A percentile compares a stretch with the other conserved stretches of the same genome.
These are phyloP conservation scores for Dictyostelium capitatum DNA, from an alignment of 78 protist genomes.

Conservation along the genomic window DNA sequence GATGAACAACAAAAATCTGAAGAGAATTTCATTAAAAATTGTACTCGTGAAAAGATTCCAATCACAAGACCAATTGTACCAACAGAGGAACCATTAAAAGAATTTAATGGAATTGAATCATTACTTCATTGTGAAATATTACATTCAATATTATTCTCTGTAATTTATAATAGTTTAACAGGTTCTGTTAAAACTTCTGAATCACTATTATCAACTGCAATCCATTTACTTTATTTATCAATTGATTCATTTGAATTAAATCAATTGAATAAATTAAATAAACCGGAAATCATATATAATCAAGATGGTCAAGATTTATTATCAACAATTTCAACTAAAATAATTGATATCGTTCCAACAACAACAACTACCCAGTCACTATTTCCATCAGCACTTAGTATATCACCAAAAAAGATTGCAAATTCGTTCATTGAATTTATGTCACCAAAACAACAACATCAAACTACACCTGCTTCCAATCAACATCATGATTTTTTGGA, in stretches of 20 bases:
- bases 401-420: neutral
- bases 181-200: slow-evolving; percentile 6
- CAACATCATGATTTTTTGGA: slow-evolving; percentile 13
- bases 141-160: slow-evolving; percentile 14
- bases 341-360: too few species aligned
- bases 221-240: neutral
- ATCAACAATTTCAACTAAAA: neutral
- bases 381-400: neutral
- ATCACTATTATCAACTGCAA: neutral
- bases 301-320: neutral
- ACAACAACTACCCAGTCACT: too few species aligned
- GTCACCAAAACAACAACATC: neutral
- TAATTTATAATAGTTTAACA: slow-evolving; percentile 18
- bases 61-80: neutral
- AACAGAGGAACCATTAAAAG: neutral
- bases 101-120: neutral
- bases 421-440: neutral
- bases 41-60: neutral
- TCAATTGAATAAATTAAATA: neutral
- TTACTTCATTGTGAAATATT: slow-evolving; percentile 42
- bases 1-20: slow-evolving; percentile 33
- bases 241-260: neutral
- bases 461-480: neutral
- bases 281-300: too few species aligned
- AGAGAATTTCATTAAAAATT: neutral